These are phyloP conservation scores for Pholiota molesta DNA, from an alignment of 768 basidiomycete genomes.

Conservation along the genomic window DNA sequence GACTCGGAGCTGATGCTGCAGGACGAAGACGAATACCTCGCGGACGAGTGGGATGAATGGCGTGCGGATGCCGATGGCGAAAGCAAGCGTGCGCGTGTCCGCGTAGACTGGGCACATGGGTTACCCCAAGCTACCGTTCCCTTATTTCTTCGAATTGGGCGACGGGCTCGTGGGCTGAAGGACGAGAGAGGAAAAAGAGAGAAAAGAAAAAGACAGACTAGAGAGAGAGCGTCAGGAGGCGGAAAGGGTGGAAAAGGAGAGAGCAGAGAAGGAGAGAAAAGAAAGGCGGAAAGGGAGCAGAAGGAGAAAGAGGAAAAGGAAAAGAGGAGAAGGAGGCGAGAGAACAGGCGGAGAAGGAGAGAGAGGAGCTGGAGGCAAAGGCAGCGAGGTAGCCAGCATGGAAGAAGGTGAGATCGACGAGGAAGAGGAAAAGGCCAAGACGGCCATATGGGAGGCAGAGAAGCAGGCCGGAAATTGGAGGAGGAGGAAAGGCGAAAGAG, in stretches of 20 bases:
- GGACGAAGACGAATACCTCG: constrained; percentile 10
- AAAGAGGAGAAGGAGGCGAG: constrained; percentile 17
- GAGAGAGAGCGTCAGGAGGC: constrained; percentile 20
- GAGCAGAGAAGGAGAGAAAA: constrained; percentile 18
- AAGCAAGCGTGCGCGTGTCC: constrained; percentile 29
- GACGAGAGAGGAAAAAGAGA: constrained; percentile 24
- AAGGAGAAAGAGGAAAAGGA: constrained; percentile 23
- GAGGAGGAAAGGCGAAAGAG: constrained; percentile 22
- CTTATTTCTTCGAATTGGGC: constrained; percentile 50
- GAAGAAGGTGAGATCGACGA: constrained; percentile 20
- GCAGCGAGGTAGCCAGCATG: constrained; percentile 19
- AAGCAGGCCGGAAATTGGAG: constrained; percentile 15
- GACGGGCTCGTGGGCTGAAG: constrained; percentile 26
- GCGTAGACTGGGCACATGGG: constrained; percentile 57
- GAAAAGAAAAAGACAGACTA: constrained; percentile 16
- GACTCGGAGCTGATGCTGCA: background rate
- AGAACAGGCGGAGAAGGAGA: constrained; percentile 18
- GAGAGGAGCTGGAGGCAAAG: constrained; percentile 12
- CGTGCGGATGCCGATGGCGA: constrained; percentile 27
- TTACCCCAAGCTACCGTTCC: constrained; percentile 64
- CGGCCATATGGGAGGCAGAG: constrained; percentile 18
- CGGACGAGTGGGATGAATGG: constrained; percentile 23
- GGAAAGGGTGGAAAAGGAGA: constrained; percentile 21
- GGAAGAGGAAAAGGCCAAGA: constrained; percentile 20
- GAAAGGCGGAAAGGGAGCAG: constrained; percentile 20